These are phyloP conservation scores for Cornus florida DNA, from an alignment of 148 eudicot genomes.

Conservation along the genomic window DNA sequence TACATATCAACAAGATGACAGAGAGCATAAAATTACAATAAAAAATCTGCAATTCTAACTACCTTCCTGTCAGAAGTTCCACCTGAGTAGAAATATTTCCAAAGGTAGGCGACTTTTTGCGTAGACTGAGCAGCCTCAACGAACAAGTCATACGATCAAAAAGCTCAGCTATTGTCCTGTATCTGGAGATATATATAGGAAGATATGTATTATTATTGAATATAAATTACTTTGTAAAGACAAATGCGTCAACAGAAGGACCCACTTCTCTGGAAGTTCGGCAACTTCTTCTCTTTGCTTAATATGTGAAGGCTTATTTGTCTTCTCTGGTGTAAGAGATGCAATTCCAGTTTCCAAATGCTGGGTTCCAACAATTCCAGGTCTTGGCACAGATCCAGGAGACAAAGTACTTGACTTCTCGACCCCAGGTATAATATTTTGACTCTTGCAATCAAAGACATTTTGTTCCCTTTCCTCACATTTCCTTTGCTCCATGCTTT, in stretches of 20 bases:
- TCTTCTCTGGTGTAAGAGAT: slow-evolving; percentile 35
- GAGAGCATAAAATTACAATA: no score
- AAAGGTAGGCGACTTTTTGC: slow-evolving; percentile 28
- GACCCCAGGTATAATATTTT: not conserved
- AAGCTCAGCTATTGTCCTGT: slow-evolving; percentile 19
- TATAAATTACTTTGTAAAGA: not conserved
- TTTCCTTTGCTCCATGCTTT: slow-evolving; percentile 14
- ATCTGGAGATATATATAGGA: slow-evolving; percentile 18
- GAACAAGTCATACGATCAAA: slow-evolving; percentile 35
- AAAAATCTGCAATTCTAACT: no score
- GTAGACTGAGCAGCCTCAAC: slow-evolving; percentile 33
- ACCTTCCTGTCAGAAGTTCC: slow-evolving; percentile 26
- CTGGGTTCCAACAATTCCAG: not conserved
- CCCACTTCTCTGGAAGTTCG: slow-evolving; percentile 37
- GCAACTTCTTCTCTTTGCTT: slow-evolving; percentile 15
- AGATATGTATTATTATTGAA: not conserved
- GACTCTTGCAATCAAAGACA: not conserved
- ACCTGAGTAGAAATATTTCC: slow-evolving; percentile 27
- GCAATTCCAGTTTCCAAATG: slow-evolving; percentile 10
- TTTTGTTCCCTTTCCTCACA: not conserved
- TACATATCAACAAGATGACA: no score
- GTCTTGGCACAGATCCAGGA: not conserved
- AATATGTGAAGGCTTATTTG: slow-evolving; percentile 16
- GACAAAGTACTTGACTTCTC: not conserved
- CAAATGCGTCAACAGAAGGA: not conserved